Evolutionary conservation across 148 eudicot genomes (phyloP).

Genomic region (Diospyros lotus): DNA sequence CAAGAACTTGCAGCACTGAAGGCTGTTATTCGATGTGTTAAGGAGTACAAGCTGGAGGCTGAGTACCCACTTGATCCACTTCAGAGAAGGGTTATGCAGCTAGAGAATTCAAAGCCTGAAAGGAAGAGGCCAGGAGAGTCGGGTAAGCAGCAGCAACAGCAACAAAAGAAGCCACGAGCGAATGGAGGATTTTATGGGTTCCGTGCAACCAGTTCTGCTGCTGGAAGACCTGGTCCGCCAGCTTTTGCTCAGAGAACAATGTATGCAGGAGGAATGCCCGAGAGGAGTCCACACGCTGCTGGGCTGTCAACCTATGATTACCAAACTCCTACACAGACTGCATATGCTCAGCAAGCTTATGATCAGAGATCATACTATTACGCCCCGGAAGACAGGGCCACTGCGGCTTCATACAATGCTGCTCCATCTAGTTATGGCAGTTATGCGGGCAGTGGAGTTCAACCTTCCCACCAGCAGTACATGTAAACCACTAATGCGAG

Average conservation of each 20-base stretch:
- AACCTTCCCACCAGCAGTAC: conserved; percentile 28
- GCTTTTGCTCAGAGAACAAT: conserved; percentile 12
- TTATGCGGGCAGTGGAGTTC: conserved; percentile 20
- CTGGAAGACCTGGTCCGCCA: conserved; percentile 22
- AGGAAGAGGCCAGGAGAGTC: conserved; percentile 36
- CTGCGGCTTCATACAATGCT: conserved; percentile 17
- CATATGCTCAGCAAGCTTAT: conserved; percentile 32
- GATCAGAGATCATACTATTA: conserved; percentile 36
- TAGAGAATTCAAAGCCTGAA: conserved; percentile 41
- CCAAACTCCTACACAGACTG: conserved; percentile 26
- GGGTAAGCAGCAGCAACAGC: conserved; percentile 24
- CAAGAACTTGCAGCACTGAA: conserved; percentile 52
- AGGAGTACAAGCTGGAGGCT: conserved; percentile 42
- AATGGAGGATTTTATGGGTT: conserved; percentile 26
- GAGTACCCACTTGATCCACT: conserved; percentile 58
- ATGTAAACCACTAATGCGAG: conserved; percentile 11
- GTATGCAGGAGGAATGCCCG: conserved; percentile 17
- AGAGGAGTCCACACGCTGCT: conserved; percentile 29
- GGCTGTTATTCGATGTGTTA: conserved; percentile 37
- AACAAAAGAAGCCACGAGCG: conserved; percentile 29
- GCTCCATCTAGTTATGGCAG: conserved; percentile 29
- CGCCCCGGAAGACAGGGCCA: conserved; percentile 26
- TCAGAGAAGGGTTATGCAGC: conserved; percentile 43
- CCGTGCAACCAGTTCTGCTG: conserved; percentile 5
- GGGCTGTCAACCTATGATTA: conserved; percentile 24